phyloP scores from a whole-genome alignment of 768 basidiomycete species.

The Amanita muscaria region DNA sequence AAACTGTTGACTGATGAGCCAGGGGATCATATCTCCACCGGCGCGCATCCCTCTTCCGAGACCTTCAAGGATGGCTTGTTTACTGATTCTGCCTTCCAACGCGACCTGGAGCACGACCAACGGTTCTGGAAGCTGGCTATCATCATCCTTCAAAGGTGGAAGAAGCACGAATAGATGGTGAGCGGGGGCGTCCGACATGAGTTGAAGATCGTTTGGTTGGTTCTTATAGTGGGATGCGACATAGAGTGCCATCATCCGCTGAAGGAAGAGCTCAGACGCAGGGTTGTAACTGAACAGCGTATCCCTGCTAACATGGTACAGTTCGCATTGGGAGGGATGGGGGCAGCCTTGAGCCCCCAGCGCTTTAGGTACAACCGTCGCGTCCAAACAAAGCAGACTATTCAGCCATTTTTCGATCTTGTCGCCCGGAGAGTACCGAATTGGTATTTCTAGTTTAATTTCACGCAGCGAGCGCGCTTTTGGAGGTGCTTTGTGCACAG shows the following conservation, averaged over 20 bases:
- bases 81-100: slow-evolving; percentile 87
- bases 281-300: slow-evolving; percentile 97
- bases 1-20: slow-evolving; percentile 91
- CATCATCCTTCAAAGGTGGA: slow-evolving; percentile 86
- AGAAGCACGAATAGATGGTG: slow-evolving; percentile 95
- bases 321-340: slow-evolving; percentile 87
- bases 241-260: slow-evolving; percentile 97
- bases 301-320: slow-evolving; percentile 93
- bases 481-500: slow-evolving; percentile 42
- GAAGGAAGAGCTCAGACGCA: slow-evolving; percentile 94
- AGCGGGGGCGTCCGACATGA: slow-evolving; percentile 93
- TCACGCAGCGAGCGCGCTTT: slow-evolving; percentile 79
- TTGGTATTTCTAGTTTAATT: slow-evolving; percentile 91
- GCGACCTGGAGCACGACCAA: slow-evolving; percentile 95
- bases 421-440: slow-evolving; percentile 84
- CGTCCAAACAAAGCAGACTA: slow-evolving; percentile 81
- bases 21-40: slow-evolving; percentile 96
- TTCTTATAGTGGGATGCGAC: slow-evolving; percentile 99
- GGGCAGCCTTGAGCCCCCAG: slow-evolving; percentile 64
- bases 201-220: slow-evolving; percentile 96
- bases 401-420: slow-evolving; percentile 94
- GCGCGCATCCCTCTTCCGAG: slow-evolving; percentile 75
- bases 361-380: slow-evolving; percentile 46
- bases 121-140: slow-evolving; percentile 87
- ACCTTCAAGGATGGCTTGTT: slow-evolving; percentile 78